Conservation (phyloP, 148 eudicot species). For the Selenicereus undatus region DNA sequence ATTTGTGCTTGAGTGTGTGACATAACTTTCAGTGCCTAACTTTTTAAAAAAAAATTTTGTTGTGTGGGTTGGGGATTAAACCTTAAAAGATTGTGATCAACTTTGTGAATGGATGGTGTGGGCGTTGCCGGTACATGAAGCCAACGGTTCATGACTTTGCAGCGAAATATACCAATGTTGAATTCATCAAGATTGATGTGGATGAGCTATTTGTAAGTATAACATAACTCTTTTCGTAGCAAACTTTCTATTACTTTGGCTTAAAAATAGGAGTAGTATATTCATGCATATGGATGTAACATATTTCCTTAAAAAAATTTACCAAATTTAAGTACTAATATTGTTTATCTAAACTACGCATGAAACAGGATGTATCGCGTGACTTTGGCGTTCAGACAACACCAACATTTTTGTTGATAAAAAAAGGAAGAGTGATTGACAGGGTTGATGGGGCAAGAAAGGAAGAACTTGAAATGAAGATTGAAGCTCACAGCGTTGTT, state of each 20-base stretch:
- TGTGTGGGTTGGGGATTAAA: neutral
- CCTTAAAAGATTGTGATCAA: conserved; percentile 22
- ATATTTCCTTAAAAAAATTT: neutral
- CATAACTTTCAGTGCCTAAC: neutral
- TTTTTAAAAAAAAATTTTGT: too few species aligned
- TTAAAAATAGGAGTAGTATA: neutral
- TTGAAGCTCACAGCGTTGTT: conserved; percentile 28
- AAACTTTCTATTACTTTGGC: neutral
- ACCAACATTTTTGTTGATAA: conserved; percentile 39
- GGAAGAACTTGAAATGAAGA: conserved; percentile 37
- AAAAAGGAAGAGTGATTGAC: conserved; percentile 39
- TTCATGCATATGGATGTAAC: neutral
- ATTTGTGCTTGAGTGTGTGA: too few species aligned
- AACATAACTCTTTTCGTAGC: neutral
- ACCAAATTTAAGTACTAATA: neutral
- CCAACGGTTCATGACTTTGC: conserved; percentile 46
- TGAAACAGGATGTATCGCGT: conserved; percentile 34
- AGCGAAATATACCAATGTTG: conserved; percentile 44
- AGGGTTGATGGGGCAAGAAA: conserved; percentile 35
- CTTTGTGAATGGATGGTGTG: conserved; percentile 70
- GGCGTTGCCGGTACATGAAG: conserved; percentile 51
- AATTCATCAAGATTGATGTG: conserved; percentile 68
- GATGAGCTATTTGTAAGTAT: conserved; percentile 55
- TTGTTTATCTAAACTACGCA: neutral
- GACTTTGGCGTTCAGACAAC: conserved; percentile 31